Conservation (phyloP, 2,329 filamentous ascomycete species). For the Fusarium sp. region DNA sequence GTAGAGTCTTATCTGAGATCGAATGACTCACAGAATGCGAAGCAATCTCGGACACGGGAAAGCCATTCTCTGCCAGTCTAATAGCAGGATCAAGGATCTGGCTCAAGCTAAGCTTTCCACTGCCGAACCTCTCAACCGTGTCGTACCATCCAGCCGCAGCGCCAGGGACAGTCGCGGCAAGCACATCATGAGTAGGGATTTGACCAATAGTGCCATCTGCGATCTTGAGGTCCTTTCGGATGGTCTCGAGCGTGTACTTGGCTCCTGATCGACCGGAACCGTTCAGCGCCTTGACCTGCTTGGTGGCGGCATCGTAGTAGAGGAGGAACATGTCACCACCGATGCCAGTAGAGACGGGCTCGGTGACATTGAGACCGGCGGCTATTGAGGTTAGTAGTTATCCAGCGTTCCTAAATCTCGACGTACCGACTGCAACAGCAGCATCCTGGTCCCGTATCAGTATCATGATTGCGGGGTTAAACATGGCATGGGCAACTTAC, state of each 20-base stretch:
- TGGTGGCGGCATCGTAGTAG: slow-evolving; percentile 86
- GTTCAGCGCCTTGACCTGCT: slow-evolving; percentile 87
- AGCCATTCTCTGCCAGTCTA: slow-evolving; percentile 86
- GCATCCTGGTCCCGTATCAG: slow-evolving; percentile 74
- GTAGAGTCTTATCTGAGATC: neutral
- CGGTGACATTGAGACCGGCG: slow-evolving; percentile 91
- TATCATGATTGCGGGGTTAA: neutral
- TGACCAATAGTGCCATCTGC: slow-evolving; percentile 64
- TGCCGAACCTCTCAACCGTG: slow-evolving; percentile 87
- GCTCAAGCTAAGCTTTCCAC: slow-evolving; percentile 80
- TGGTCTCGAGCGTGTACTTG: slow-evolving; percentile 74
- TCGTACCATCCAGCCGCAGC: slow-evolving; percentile 96
- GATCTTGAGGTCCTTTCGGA: slow-evolving; percentile 77
- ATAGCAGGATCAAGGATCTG: slow-evolving; percentile 88
- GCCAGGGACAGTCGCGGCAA: slow-evolving; percentile 88
- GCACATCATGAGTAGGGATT: slow-evolving; percentile 82
- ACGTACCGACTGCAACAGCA: slow-evolving; percentile 88
- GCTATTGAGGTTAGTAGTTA: slow-evolving; percentile 61
- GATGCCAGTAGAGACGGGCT: slow-evolving; percentile 93
- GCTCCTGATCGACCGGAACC: slow-evolving; percentile 87
- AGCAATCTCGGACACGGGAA: slow-evolving; percentile 86
- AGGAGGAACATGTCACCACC: slow-evolving; percentile 98
- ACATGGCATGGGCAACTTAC: slow-evolving; percentile 63
- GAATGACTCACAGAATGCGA: slow-evolving; percentile 57
- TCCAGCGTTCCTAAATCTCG: neutral